These are phyloP conservation scores for Saxophila tyrrhenica DNA, from an alignment of 495 filamentous ascomycete genomes.

Conservation along the genomic window DNA sequence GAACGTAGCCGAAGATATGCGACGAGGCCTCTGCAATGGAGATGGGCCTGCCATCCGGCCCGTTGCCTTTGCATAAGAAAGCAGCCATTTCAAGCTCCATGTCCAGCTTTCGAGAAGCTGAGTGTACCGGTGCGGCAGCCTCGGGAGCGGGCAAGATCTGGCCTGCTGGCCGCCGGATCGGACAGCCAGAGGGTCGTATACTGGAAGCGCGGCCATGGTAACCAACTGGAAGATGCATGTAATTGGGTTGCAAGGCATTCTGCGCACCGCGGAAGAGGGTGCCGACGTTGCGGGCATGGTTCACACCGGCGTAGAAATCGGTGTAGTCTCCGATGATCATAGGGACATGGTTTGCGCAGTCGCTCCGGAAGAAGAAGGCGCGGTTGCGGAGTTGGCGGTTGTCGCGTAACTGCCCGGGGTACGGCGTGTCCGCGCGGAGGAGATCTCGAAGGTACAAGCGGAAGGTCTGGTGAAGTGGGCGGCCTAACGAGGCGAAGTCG, in stretches of 20 bases:
- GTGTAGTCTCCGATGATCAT: conserved; percentile 26
- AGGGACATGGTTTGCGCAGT: conserved; percentile 22
- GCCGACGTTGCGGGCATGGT: conserved; percentile 18
- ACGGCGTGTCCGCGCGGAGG: conserved; percentile 38
- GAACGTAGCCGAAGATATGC: conserved; percentile 70
- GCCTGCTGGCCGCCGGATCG: not conserved
- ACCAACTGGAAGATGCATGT: conserved; percentile 20
- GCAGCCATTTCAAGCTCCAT: conserved; percentile 25
- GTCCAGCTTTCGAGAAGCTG: conserved; percentile 22
- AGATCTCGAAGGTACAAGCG: conserved; percentile 55
- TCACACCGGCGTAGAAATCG: conserved; percentile 19
- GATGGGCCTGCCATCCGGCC: conserved; percentile 8
- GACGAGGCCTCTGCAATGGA: conserved; percentile 53
- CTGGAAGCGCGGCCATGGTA: conserved; percentile 73
- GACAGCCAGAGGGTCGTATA: conserved; percentile 48
- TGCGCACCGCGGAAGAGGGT: conserved; percentile 7
- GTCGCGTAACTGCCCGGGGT: not conserved
- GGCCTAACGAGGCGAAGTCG: conserved; percentile 60
- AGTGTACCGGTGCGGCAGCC: conserved; percentile 18
- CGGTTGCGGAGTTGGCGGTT: not conserved
- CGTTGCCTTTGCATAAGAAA: conserved; percentile 16
- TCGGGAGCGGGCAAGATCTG: conserved; percentile 8
- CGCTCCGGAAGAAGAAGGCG: conserved; percentile 5
- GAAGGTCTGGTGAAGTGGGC: conserved; percentile 52
- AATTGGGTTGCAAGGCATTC: conserved; percentile 20